Conservation (phyloP, 1,284 basidiomycete species). For the Sanghuangporus baumii region DNA sequence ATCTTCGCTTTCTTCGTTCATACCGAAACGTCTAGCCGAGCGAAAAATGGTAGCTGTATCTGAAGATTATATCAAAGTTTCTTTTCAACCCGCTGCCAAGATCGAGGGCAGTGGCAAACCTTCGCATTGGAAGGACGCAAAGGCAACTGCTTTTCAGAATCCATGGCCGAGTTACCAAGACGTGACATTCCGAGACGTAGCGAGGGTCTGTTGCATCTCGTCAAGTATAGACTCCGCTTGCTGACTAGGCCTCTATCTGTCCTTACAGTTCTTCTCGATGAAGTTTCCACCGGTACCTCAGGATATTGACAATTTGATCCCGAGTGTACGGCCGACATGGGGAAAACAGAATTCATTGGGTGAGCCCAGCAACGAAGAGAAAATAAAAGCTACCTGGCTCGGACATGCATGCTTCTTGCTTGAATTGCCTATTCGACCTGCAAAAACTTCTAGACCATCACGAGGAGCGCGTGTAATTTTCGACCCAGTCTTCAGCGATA, state of each 20-base stretch:
- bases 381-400: conserved; percentile 66
- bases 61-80: not conserved
- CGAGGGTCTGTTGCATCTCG: conserved; percentile 18
- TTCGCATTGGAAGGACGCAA: conserved; percentile 25
- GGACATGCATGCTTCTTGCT: conserved; percentile 71
- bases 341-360: conserved; percentile 18
- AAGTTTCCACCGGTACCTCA: conserved; percentile 17
- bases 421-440: conserved; percentile 46
- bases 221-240: not conserved
- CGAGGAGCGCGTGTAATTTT: conserved; percentile 63
- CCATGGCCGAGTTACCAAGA: conserved; percentile 37
- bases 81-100: not conserved
- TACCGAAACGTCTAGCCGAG: not conserved
- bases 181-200: conserved; percentile 13
- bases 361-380: conserved; percentile 23
- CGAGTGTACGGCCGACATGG: conserved; percentile 35
- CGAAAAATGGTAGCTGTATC: not conserved
- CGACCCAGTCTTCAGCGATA: conserved; percentile 64
- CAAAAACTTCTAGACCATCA: conserved; percentile 23
- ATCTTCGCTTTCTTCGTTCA: not conserved
- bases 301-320: conserved; percentile 20
- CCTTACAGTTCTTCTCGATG: not conserved
- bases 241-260: not conserved
- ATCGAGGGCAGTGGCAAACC: conserved; percentile 4
- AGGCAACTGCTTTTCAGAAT: conserved; percentile 30